phyloP scores from a whole-genome alignment of 2,329 filamentous ascomycete species.

The Fusarium pseudoanthophilum region DNA sequence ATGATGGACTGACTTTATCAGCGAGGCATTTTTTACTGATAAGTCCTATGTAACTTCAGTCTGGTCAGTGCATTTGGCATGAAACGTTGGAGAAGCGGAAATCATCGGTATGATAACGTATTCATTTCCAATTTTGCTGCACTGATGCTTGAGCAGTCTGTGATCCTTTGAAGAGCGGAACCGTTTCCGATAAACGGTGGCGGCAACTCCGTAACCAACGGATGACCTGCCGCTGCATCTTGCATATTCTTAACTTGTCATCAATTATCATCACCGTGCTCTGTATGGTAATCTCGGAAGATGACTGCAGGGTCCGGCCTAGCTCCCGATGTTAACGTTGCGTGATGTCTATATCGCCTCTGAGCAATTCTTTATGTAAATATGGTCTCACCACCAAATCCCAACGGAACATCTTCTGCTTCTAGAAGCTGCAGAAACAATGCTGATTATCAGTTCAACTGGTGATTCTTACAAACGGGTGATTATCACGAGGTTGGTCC shows the following conservation, averaged over 20 bases:
- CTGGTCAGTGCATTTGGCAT: background rate
- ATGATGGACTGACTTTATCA: background rate
- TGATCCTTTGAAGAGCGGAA: background rate
- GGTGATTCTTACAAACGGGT: background rate
- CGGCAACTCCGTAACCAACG: background rate
- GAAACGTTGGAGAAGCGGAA: conserved; percentile 10
- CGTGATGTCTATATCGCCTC: background rate
- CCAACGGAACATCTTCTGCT: background rate
- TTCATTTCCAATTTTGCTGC: background rate
- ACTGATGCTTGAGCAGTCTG: no score
- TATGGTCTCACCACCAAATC: background rate
- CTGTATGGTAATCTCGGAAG: background rate
- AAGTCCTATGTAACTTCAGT: background rate
- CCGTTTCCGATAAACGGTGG: background rate
- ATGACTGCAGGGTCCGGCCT: background rate
- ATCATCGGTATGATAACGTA: background rate
- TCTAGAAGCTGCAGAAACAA: background rate
- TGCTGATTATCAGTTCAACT: background rate
- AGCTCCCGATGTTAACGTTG: background rate
- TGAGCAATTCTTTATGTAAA: background rate
- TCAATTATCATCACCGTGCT: background rate
- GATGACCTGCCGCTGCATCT: background rate
- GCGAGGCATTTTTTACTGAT: background rate
- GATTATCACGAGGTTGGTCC: background rate
- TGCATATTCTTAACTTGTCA: background rate